Percentiles rank a stretch among this genome's conserved stretches.
Conservation (phyloP, 2,329 filamentous ascomycete genomes). For the Aspergillus quadricinctus region DNA sequence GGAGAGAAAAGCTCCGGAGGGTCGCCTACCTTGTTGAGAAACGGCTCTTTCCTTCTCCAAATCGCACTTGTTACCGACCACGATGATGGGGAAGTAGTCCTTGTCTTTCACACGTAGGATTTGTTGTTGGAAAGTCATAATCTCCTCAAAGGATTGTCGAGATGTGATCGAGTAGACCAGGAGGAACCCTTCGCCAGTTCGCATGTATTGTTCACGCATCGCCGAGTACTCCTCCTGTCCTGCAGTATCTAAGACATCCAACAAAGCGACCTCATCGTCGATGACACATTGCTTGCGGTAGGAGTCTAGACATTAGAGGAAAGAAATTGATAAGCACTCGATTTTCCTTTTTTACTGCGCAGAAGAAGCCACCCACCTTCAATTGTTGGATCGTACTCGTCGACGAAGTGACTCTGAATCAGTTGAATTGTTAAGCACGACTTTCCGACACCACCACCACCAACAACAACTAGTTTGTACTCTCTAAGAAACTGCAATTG, state of each 20-base stretch:
- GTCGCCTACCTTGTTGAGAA: slow-evolving; percentile 73
- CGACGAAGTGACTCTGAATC: slow-evolving; percentile 94
- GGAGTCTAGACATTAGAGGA: slow-evolving; percentile 62
- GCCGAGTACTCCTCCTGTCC: slow-evolving; percentile 99
- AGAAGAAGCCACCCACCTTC: slow-evolving; percentile 60
- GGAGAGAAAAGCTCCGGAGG: slow-evolving; percentile 11
- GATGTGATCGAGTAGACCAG: slow-evolving; percentile 98
- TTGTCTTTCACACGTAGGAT: slow-evolving; percentile 98
- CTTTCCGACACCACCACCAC: slow-evolving; percentile 97
- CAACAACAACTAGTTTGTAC: slow-evolving; percentile 95
- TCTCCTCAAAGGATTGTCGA: slow-evolving; percentile 95
- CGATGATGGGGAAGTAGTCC: slow-evolving; percentile 99
- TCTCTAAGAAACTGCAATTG: slow-evolving; percentile 69
- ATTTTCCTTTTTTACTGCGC: slow-evolving; percentile 13
- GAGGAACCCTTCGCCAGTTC: slow-evolving; percentile 95
- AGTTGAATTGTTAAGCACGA: slow-evolving; percentile 98
- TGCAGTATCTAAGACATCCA: slow-evolving; percentile 96
- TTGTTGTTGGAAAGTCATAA: slow-evolving; percentile 97
- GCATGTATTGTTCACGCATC: slow-evolving; percentile 99
- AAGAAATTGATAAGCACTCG: slow-evolving; percentile 12
- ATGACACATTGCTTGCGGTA: slow-evolving; percentile 99
- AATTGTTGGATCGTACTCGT: slow-evolving; percentile 98
- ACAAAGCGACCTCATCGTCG: slow-evolving; percentile 93
- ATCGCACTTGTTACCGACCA: slow-evolving; percentile 99
- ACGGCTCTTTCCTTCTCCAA: slow-evolving; percentile 89